Conservation (phyloP, 371 early-diverging fungal genomes). For the Zychaea mexicana region DNA sequence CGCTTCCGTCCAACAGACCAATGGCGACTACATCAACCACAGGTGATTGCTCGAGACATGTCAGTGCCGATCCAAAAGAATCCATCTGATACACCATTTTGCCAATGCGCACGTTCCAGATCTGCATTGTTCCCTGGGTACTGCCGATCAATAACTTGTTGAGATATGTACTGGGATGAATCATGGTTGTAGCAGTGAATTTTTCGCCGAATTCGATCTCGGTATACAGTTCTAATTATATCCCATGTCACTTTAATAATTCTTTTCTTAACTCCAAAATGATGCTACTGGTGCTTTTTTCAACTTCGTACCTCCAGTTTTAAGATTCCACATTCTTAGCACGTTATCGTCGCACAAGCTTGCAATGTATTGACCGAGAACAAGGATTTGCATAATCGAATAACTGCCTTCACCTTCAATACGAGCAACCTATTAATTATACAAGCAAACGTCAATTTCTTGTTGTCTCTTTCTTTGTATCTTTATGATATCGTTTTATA, state of each 20-base stretch:
- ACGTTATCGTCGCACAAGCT: constrained; percentile 81
- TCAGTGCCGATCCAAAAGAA: constrained; percentile 74
- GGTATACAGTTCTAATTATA: constrained; percentile 66
- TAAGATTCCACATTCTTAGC: constrained; percentile 77
- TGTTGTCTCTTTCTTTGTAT: not conserved
- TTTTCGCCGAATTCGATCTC: constrained; percentile 76
- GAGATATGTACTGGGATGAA: constrained; percentile 95
- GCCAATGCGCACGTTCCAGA: constrained; percentile 91
- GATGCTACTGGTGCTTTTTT: not conserved
- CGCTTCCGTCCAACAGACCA: constrained; percentile 86
- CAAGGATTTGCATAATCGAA: constrained; percentile 49
- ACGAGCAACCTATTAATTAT: constrained; percentile 24
- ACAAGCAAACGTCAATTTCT: not conserved
- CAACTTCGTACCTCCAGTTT: constrained; percentile 59
- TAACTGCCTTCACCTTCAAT: constrained; percentile 36
- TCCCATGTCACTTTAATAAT: not conserved
- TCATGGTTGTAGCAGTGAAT: constrained; percentile 74
- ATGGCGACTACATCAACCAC: constrained; percentile 92
- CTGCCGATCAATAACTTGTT: constrained; percentile 93
- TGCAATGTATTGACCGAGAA: constrained; percentile 77
- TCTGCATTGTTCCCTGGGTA: constrained; percentile 84
- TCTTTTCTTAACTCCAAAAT: not conserved
- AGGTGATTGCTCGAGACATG: constrained; percentile 83
- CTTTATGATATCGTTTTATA: too few relatives aligned
- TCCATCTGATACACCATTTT: constrained; percentile 81